Base-by-base conservation (phyloP, 2,329 filamentous ascomycete genomes). In the Xylariales sp. region DNA sequence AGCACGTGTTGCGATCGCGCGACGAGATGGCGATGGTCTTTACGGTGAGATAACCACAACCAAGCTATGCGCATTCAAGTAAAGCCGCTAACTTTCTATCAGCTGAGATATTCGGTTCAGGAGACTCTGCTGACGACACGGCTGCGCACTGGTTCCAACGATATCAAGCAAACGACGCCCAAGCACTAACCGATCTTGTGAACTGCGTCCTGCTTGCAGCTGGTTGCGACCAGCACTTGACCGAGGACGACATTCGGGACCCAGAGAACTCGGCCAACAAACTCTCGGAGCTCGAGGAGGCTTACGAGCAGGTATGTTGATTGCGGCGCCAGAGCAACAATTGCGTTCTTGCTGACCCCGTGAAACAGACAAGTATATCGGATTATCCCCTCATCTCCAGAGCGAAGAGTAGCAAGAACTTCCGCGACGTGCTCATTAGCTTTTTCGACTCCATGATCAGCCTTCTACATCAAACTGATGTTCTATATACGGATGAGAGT, bases 341-440 rank as follows among this genome's bases (percentile, higher is more conserved):
- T n/a, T n/a, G n/a, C n/a, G n/a, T n/a, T n/a, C n/a, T n/a, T n/a
- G n/a, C n/a, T n/a, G n/a, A n/a, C n/a, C n/a, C n/a, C n/a, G n/a
- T n/a, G n/a, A n/a, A n/a, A n/a, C n/a, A 86, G 57, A 60, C 58
- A 27, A 59, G 48, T 59, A 84, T 91, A 37, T 84, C 86, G 22
- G 93, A 97, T 36, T 98, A 98, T 56, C 93, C 93, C 28, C 76
- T 98, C 32, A 86, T 95, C 44, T 86, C 88, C 12, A 90, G 83
- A 64, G 76, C 82, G 28, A 91, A 86, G 61, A 81, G 80, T 44
- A 85, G 80, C 48, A 78, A 80, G 49, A 78, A 84, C 19, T 96
- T 97, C 65, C 86, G 88, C 49, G 76, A 84, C 28, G 74, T 84
- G 34, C 72, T 98, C 12, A 74, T 85, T 38, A 78, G 79, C 46